Evolutionary conservation across 1,284 basidiomycete species (phyloP).

Genomic region (Ustilago hordei): DNA sequence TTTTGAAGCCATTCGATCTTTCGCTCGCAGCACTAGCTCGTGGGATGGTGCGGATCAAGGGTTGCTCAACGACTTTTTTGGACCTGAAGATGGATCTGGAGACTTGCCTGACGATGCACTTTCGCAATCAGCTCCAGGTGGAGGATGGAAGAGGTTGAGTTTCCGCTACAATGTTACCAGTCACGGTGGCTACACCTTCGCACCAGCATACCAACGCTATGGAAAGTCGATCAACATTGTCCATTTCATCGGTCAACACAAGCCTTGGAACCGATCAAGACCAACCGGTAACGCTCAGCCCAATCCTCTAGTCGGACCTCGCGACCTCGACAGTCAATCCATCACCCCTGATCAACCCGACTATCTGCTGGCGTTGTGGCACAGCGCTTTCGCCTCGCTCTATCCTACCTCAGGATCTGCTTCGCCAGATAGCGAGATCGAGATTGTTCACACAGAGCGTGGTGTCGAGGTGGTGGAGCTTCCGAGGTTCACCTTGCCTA

Average conservation of each 20-base stretch:
- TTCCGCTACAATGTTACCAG: conserved; percentile 91
- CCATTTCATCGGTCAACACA: conserved; percentile 93
- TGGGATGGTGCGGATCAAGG: conserved; percentile 99
- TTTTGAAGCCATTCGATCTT: conserved; percentile 79
- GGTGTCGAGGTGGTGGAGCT: conserved; percentile 70
- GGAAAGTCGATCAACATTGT: conserved; percentile 87
- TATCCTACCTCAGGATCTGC: conserved; percentile 74
- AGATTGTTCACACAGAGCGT: conserved; percentile 54
- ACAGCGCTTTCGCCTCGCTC: conserved; percentile 85
- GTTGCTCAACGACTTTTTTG: conserved; percentile 89
- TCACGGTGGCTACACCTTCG: conserved; percentile 96
- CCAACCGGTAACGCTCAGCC: conserved; percentile 53
- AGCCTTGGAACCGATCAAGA: conserved; percentile 81
- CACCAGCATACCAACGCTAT: conserved; percentile 92
- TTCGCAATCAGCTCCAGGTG: conserved; percentile 71
- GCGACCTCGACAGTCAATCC: conserved; percentile 69
- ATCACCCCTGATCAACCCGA: conserved; percentile 70
- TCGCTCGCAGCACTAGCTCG: conserved; percentile 81
- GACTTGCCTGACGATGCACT: neutral
- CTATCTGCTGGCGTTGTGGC: conserved; percentile 91
- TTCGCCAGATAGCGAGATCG: conserved; percentile 47
- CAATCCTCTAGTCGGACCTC: conserved; percentile 62
- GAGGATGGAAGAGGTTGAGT: conserved; percentile 88
- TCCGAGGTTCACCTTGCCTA: conserved; percentile 76
- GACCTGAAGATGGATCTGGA: conserved; percentile 71